Percentiles rank a stretch among this genome's conserved stretches.
Conservation (phyloP, 495 filamentous ascomycete species). For the Talaromyces adpressus region DNA sequence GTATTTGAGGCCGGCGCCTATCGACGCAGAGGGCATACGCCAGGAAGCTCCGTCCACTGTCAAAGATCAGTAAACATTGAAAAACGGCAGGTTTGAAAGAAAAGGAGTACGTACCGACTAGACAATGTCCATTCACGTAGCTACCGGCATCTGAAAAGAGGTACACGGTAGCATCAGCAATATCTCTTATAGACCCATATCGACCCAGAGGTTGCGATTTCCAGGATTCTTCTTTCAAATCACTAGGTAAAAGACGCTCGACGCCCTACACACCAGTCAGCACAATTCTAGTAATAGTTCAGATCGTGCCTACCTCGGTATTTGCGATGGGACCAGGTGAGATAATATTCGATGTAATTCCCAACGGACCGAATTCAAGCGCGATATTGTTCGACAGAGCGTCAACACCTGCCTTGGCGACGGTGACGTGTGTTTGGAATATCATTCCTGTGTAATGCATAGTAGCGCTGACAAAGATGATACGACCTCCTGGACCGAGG, state of each 20-base stretch:
- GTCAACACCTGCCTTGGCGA: constrained; percentile 89
- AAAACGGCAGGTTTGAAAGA: not conserved
- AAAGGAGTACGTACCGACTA: constrained; percentile 49
- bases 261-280: constrained; percentile 27
- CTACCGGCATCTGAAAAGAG: constrained; percentile 76
- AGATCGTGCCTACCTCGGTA: constrained; percentile 44
- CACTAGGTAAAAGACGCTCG: constrained; percentile 34
- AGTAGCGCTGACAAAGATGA: constrained; percentile 82
- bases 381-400: constrained; percentile 66
- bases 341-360: constrained; percentile 84
- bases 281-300: constrained; percentile 14
- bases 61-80: constrained; percentile 2
- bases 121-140: constrained; percentile 70
- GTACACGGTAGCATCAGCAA: constrained; percentile 87
- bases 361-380: constrained; percentile 81
- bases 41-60: constrained; percentile 41
- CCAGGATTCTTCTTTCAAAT: constrained; percentile 22
- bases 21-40: constrained; percentile 29
- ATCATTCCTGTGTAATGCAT: constrained; percentile 82
- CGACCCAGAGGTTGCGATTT: constrained; percentile 64
- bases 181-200: constrained; percentile 75
- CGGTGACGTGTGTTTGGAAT: constrained; percentile 77
- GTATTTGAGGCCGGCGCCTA: constrained; percentile 45
- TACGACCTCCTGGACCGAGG: constrained; percentile 65
- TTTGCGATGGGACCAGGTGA: constrained; percentile 69